Evolutionary conservation across 78 protist genomes (phyloP), one percentile per base, ranked within the genome.

Genomic region (Dictyostelium brefeldianum): DNA sequence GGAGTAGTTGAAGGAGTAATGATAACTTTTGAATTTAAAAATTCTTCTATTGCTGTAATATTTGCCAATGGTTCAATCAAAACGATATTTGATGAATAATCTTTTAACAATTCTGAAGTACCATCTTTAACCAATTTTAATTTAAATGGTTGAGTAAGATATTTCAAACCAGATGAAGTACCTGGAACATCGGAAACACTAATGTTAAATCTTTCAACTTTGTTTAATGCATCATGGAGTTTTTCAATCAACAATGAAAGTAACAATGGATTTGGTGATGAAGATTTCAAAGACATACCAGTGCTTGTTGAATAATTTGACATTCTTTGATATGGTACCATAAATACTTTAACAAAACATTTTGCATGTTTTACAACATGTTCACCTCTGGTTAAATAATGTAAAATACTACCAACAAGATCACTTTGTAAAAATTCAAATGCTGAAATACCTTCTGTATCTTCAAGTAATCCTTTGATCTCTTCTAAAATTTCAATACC

Each of bases 21-120:
- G 22, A 91, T 57, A 48, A 93, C 97, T 36, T 92, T 89, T 41
- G 97, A 92, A 57, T 78, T 65, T 69, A 96, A 74, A 67, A 91
- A 92, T 57, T 85, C 97, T 31, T 93, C 96, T 43, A 96, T 95
- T 0, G 97, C 96, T 27, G 64, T 62, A 12, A 81, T 83, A 31
- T 96, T 90, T 10, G 97, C 97, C 18, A 96, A 53, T 29, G 97
- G 96, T 73, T 96, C 97, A 65, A 95, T 96, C 31, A 93, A 77
- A 31, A 96, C 97, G 46, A 90, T 75, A 74, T 90, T 81, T 27
- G 65, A 1, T 4, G 95, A 78, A 41, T 80, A 90, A 56, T 90
- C 95, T 71, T 80, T 78, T 1, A 90, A 57, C 11, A 46, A 20
- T 12, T 53, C 77, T 20, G 79, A 80, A 47, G 12, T 18, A 20